Evolutionary conservation across 2,329 filamentous ascomycete species (phyloP).

Genomic region (Neopestalotiopsis rosae): DNA sequence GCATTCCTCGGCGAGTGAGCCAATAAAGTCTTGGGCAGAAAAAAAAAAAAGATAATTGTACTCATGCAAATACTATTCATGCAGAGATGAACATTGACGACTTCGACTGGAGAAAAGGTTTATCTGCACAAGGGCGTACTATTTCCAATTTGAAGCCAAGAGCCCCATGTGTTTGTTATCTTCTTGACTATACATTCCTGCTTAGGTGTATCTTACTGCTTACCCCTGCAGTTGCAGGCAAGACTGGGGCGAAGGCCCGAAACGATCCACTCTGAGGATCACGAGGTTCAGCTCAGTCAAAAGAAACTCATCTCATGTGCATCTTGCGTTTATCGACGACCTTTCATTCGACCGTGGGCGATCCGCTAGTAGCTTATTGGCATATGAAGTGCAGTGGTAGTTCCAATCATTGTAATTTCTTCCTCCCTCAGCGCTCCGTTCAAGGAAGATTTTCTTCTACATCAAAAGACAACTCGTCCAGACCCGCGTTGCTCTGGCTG

Average conservation of each 20-base stretch:
- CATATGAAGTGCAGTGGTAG: not conserved
- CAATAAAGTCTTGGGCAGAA: too few relatives aligned
- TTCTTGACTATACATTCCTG: not conserved
- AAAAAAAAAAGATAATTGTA: too few relatives aligned
- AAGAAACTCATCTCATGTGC: not conserved
- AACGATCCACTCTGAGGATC: not conserved
- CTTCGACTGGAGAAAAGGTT: too few relatives aligned
- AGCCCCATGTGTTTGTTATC: too few relatives aligned
- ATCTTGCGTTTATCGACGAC: not conserved
- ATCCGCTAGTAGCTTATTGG: not conserved
- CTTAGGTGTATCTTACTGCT: not conserved
- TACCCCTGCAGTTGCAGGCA: not conserved
- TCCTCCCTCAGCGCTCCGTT: not conserved
- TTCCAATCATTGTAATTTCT: not conserved
- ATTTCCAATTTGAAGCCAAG: too few relatives aligned
- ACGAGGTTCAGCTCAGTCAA: not conserved
- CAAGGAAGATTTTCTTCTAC: not conserved
- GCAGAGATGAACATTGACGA: too few relatives aligned
- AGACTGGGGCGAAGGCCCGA: not conserved
- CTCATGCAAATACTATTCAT: too few relatives aligned
- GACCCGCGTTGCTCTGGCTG: not conserved
- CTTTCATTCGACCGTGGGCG: not conserved
- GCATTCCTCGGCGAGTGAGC: too few relatives aligned
- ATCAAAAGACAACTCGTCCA: not conserved
- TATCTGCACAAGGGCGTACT: too few relatives aligned